Base-by-base conservation (phyloP, 2,329 filamentous ascomycete species). In the Cordyceps fumosorosea region DNA sequence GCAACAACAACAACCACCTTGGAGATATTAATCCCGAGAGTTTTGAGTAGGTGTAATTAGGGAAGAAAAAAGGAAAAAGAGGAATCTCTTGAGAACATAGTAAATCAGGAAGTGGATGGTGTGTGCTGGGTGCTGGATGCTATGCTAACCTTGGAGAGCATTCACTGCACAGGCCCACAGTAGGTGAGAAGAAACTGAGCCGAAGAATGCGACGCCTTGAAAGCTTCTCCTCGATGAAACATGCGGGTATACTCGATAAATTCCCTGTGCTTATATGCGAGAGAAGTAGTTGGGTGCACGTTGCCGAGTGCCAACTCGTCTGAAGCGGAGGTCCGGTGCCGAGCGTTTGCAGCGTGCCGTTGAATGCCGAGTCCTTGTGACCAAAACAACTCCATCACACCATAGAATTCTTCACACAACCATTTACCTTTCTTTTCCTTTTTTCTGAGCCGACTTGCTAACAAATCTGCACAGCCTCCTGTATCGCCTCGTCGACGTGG, bases 401-500 rank as follows among this genome's bases (percentile, higher is more conserved):
- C 34, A 37, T 12, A 12, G 8, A 12, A 37, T 12, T 37, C 34
- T 37, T 37, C 11, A 37, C 4, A 2, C 34, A 37, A 8, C 34
- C 34, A 37, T 37, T 37, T 12, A 37, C 11, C 2, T 37, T 37
- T 37, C 34, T 14, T n/a, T 44, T 11, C 26, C 12, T 26, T 48
- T 3, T 26, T 18, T 16, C 4, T 24, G 22, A 29, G 14, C 44
- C 12, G 12, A 37, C 34, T 37, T 37, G 10, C 3, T 37, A 37
- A 37, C 34, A 54, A 11, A 52, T 32, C 16, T 57, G 53, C 18
- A 63, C 61, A 20, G 61, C 61, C 18, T 59, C 61, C 14, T 57
- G 61, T 32, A 63, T 63, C 5, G 61, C 61, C 22, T 63, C 55
- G 55, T 63, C 61, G n/a, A 63, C 55, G 7, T 48, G 54, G 40